Percentiles rank a stretch among this genome's conserved stretches.
These are phyloP conservation scores for Mycosarcoma mackinlayi DNA, from an alignment of 1,284 basidiomycete genomes.

Conservation along the genomic window DNA sequence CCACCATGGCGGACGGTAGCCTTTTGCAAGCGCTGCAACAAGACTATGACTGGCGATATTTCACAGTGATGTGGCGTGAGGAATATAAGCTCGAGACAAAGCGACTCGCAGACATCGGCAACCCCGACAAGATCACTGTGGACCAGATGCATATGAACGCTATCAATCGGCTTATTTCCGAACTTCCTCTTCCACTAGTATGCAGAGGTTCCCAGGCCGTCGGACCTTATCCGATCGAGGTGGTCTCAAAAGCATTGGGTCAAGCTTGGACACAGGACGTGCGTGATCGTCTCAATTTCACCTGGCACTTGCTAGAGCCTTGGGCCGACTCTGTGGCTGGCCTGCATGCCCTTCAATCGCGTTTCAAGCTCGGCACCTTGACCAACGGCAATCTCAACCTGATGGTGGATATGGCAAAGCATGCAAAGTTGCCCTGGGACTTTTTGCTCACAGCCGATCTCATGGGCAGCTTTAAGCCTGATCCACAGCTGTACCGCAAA, in stretches of 20 bases:
- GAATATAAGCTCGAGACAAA: conserved; percentile 27
- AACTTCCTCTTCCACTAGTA: conserved; percentile 6
- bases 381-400: conserved; percentile 39
- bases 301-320: conserved; percentile 36
- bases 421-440: conserved; percentile 29
- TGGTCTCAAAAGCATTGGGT: conserved; percentile 10
- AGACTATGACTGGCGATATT: conserved; percentile 34
- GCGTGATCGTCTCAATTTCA: conserved; percentile 26
- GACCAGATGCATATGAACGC: conserved; percentile 38
- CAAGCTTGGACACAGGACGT: conserved; percentile 17
- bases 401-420: conserved; percentile 40
- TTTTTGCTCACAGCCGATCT: conserved; percentile 34
- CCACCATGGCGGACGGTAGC: neutral
- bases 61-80: conserved; percentile 29
- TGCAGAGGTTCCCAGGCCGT: neutral
- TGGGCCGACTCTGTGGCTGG: conserved; percentile 31
- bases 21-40: conserved; percentile 8
- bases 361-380: conserved; percentile 27
- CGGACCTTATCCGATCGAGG: neutral
- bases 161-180: conserved; percentile 22
- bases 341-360: conserved; percentile 2
- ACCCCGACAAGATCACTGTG: conserved; percentile 36
- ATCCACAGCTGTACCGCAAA: conserved; percentile 22
- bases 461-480: conserved; percentile 35
- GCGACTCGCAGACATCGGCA: conserved; percentile 22